phyloP scores from a whole-genome alignment of 768 basidiomycete species.

The Psilocybe subaeruginosa region DNA sequence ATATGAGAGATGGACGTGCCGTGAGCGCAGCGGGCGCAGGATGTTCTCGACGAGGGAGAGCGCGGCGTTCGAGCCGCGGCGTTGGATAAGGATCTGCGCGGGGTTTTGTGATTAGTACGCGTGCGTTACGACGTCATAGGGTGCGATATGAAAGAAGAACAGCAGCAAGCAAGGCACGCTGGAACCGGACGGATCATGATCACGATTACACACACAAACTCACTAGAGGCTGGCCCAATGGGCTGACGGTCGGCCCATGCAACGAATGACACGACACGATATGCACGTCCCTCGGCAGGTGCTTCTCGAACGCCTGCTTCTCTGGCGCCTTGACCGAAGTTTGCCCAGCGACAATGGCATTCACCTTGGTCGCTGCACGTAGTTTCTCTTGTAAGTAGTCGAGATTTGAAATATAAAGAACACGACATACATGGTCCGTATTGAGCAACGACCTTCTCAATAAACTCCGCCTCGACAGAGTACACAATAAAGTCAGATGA shows the following conservation, averaged over 20 bases:
- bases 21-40: conserved; percentile 76
- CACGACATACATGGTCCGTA: conserved; percentile 85
- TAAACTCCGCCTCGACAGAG: no score
- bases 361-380: conserved; percentile 63
- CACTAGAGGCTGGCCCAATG: conserved; percentile 90
- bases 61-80: conserved; percentile 77
- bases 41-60: conserved; percentile 81
- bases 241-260: conserved; percentile 90
- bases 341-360: conserved; percentile 75
- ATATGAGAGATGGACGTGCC: conserved; percentile 93
- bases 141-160: no score
- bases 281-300: conserved; percentile 83
- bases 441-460: conserved; percentile 44
- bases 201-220: conserved; percentile 16
- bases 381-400: conserved; percentile 72
- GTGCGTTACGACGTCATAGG: no score
- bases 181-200: no score
- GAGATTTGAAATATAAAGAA: background rate
- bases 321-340: conserved; percentile 98
- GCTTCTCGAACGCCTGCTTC: conserved; percentile 82
- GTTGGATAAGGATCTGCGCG: conserved; percentile 81
- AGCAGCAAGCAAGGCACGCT: no score
- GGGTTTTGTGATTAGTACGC: background rate
- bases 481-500: no score
- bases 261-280: conserved; percentile 95